Conservation (phyloP, 2,329 filamentous ascomycete species). For the Penicillium sp. region DNA sequence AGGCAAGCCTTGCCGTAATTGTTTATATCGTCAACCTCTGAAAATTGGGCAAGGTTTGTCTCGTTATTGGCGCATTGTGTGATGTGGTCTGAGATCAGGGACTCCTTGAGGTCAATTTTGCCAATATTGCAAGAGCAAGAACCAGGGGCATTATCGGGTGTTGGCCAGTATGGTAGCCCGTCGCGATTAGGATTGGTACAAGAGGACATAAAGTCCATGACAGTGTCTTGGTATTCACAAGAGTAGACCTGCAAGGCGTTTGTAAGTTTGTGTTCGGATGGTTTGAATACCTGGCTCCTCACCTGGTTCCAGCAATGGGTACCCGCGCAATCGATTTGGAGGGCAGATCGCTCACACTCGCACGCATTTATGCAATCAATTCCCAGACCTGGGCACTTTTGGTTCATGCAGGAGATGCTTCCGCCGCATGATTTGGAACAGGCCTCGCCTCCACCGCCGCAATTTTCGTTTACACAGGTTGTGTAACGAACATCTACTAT, state of each 20-base stretch:
- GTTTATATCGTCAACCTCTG: not conserved
- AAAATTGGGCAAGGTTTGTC: slow-evolving; percentile 7
- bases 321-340: slow-evolving; percentile 15
- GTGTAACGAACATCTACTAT: slow-evolving; percentile 5
- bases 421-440: slow-evolving; percentile 13
- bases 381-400: slow-evolving; percentile 9
- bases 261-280: not conserved
- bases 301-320: slow-evolving; percentile 23
- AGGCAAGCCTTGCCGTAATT: slow-evolving; percentile 13
- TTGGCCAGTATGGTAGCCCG: slow-evolving; percentile 18
- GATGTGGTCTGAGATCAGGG: slow-evolving; percentile 1
- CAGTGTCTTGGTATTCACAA: slow-evolving; percentile 14
- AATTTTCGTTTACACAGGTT: slow-evolving; percentile 17
- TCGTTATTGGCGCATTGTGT: slow-evolving; percentile 8
- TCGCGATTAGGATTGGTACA: slow-evolving; percentile 9
- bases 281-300: not conserved
- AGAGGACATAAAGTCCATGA: slow-evolving; percentile 1
- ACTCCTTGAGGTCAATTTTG: slow-evolving; percentile 5
- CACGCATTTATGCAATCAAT: slow-evolving; percentile 20
- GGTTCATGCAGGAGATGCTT: slow-evolving; percentile 9
- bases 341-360: slow-evolving; percentile 6
- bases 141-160: slow-evolving; percentile 15
- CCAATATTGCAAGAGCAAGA: slow-evolving; percentile 24
- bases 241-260: slow-evolving; percentile 1
- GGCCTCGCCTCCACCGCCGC: slow-evolving; percentile 5